Conservation (phyloP, 352 stramenopile species). For the Phytophthora meadii region DNA sequence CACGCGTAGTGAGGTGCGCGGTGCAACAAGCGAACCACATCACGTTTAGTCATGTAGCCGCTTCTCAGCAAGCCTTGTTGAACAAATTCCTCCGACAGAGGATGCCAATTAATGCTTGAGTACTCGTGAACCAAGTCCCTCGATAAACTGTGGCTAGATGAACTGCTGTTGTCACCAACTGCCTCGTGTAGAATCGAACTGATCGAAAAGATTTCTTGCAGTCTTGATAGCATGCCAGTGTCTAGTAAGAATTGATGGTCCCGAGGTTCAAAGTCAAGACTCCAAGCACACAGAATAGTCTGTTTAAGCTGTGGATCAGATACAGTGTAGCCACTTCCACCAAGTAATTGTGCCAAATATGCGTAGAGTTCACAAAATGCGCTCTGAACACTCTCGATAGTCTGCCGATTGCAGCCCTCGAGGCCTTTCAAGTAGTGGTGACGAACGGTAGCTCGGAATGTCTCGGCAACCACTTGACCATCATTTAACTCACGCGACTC, state of each 20-base stretch:
- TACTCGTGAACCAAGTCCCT: constrained; percentile 18
- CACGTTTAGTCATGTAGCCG: constrained; percentile 81
- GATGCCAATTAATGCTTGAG: constrained; percentile 76
- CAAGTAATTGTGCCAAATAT: constrained; percentile 67
- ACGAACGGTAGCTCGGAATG: constrained; percentile 83
- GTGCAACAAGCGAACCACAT: constrained; percentile 69
- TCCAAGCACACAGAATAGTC: constrained; percentile 83
- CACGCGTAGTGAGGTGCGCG: constrained; percentile 70
- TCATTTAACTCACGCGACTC: constrained; percentile 83
- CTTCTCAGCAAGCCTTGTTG: constrained; percentile 72
- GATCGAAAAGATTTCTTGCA: constrained; percentile 84
- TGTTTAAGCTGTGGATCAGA: constrained; percentile 74
- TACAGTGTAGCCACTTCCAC: constrained; percentile 35
- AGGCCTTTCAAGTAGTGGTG: constrained; percentile 90
- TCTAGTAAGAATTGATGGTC: constrained; percentile 87
- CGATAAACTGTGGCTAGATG: constrained; percentile 5
- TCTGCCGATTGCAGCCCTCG: constrained; percentile 78
- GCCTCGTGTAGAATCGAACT: constrained; percentile 54
- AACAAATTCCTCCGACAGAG: constrained; percentile 82
- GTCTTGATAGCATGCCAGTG: constrained; percentile 70
- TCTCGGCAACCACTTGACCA: constrained; percentile 76
- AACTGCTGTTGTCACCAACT: constrained; percentile 29
- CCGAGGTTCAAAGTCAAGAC: constrained; percentile 82
- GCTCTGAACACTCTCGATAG: constrained; percentile 59
- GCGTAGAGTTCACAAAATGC: constrained; percentile 84